These are phyloP conservation scores for Triticum dicoccoides DNA, from an alignment of 176 grass and related monocot genomes.

Conservation along the genomic window DNA sequence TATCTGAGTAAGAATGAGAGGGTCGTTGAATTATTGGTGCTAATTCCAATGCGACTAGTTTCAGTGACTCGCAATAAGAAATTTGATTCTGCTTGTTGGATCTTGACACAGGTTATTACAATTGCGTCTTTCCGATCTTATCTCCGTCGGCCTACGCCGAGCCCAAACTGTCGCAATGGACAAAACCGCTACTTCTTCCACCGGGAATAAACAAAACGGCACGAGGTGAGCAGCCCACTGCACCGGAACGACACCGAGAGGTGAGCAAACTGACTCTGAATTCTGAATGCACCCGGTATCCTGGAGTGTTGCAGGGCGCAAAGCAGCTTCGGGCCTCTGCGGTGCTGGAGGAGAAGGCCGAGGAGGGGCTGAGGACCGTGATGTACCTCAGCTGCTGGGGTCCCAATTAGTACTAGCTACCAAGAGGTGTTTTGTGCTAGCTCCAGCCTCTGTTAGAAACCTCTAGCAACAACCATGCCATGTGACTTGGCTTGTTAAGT, in stretches of 20 bases:
- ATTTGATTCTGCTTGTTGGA: neutral
- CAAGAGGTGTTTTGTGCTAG: too few relatives aligned
- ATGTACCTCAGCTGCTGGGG: too few relatives aligned
- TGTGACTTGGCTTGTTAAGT: too few relatives aligned
- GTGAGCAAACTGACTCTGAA: neutral
- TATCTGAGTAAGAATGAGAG: too few relatives aligned
- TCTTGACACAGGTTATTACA: neutral
- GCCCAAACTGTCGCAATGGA: neutral
- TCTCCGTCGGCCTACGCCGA: neutral
- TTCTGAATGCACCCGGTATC: neutral
- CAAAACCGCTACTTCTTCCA: neutral
- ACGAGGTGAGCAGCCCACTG: neutral
- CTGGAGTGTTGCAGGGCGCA: neutral
- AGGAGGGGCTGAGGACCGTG: too few relatives aligned
- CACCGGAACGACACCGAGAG: neutral
- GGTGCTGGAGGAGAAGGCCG: too few relatives aligned
- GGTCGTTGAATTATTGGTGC: too few relatives aligned
- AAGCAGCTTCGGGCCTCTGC: neutral
- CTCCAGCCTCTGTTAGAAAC: too few relatives aligned
- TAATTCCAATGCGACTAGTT: too few relatives aligned
- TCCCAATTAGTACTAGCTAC: slow-evolving; percentile 30
- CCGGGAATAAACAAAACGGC: neutral
- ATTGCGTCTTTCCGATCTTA: too few relatives aligned
- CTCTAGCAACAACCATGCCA: too few relatives aligned
- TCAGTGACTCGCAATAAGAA: too few relatives aligned